Base-by-base conservation (phyloP, 2,329 filamentous ascomycete genomes). In the Rhynchosporium secalis region DNA sequence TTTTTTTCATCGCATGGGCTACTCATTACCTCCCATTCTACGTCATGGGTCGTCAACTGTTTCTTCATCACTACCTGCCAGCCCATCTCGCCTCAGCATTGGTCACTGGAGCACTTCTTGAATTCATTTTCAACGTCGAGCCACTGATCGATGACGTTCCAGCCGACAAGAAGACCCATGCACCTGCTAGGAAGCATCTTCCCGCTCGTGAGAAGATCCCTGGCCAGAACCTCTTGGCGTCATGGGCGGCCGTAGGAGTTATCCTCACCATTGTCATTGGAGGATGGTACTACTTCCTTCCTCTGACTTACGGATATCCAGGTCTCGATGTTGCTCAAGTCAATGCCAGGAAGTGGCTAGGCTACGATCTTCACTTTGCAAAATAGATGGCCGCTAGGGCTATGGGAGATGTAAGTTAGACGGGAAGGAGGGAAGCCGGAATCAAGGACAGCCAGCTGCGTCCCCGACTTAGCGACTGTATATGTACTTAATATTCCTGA, bases 1-100 rank as follows among this genome's bases (percentile, higher is more conserved):
- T 99, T 85, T 96, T 99, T 81, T 98, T 97, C 86, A 85, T 99
- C 62, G 92, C 92, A 61, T 99, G 95, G 95, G 92, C 91, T 13
- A 94, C 92, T 2, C 95, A 99, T 76, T 99, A 97, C 81, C 86
- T 96, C 76, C 94, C 94, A 58, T 99, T 99, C 82, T 99, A 87
- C 80, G 86, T 97, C 67, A 99, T 99, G 94, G 94, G 94, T 62
- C 92, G 94, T 71, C 94, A 99, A 76, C 87, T 97, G 68, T 99
- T 99, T 86, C 78, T 99, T 70, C 95, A 99, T 77, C 95, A 99
- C 78, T 99, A 99, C 75, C 85, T 99, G 3, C 95, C 95, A 0
- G 92, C 95, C 0, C 95, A 99, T 74, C 83, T 99, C 10, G 94
- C 95, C 0, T 96, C 92, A 6, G 87, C 87, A 33, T 84, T 99